These are phyloP conservation scores for Colletotrichum sp. DNA, from an alignment of 2,329 filamentous ascomycete species.

Conservation along the genomic window DNA sequence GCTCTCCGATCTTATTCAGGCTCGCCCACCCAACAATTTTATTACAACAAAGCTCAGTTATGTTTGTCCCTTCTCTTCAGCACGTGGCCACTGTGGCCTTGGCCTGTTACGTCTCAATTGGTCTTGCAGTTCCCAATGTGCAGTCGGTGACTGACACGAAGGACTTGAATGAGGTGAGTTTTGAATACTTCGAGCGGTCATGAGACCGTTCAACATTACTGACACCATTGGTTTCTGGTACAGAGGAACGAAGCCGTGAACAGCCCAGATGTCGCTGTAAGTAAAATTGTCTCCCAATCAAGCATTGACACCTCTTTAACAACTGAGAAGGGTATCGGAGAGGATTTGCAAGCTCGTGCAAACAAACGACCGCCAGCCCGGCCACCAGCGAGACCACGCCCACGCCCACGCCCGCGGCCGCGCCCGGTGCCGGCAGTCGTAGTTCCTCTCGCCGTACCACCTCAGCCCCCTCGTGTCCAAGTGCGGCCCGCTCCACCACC, in stretches of 20 bases:
- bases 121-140: not conserved
- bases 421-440: not conserved
- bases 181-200: not conserved
- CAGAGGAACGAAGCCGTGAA: not conserved
- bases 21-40: too few relatives aligned
- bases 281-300: fast-evolving
- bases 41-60: not conserved
- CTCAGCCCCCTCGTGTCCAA: not conserved
- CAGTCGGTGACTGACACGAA: not conserved
- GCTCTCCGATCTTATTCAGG: too few relatives aligned
- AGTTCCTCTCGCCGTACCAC: not conserved
- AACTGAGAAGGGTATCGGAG: not conserved
- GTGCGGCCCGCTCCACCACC: not conserved
- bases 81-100: not conserved
- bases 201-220: not conserved
- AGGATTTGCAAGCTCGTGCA: not conserved
- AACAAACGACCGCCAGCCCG: not conserved
- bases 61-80: not conserved
- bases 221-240: not conserved
- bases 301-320: not conserved
- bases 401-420: too few relatives aligned
- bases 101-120: not conserved
- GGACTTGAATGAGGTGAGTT: not conserved
- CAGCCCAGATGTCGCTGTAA: not conserved
- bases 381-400: too few relatives aligned